Percentiles rank a stretch among this genome's conserved stretches.
Evolutionary conservation across 1,284 basidiomycete species (phyloP).

Genomic region (Xanthoconium separans): DNA sequence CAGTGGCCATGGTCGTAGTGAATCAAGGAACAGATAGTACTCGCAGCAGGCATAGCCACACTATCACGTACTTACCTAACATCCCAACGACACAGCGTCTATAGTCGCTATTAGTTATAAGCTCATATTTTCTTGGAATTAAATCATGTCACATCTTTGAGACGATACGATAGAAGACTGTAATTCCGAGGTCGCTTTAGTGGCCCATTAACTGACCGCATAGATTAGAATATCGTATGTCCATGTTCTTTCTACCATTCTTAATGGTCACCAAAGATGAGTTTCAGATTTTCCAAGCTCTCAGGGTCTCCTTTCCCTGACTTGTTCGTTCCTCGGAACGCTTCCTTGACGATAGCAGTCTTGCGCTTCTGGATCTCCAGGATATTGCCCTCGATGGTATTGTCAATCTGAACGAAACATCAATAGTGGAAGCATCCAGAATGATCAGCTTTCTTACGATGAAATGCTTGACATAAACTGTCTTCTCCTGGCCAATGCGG

Average conservation of each 20-base stretch:
- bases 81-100: too few species aligned
- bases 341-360: constrained; percentile 80
- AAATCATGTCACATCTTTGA: too few species aligned
- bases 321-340: constrained; percentile 56
- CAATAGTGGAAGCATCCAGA: constrained; percentile 1
- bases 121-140: too few species aligned
- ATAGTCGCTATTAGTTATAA: too few species aligned
- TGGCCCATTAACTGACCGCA: background rate
- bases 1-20: constrained; percentile 51
- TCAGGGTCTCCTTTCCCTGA: constrained; percentile 52
- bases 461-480: constrained; percentile 90
- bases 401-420: constrained; percentile 48
- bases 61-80: too few species aligned
- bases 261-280: constrained; percentile 20
- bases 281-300: constrained; percentile 66
- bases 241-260: background rate
- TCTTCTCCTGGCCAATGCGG: constrained; percentile 79
- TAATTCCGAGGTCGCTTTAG: too few species aligned
- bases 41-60: constrained; percentile 25
- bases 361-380: constrained; percentile 89
- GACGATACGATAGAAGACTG: too few species aligned
- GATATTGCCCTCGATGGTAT: constrained; percentile 81
- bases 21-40: constrained; percentile 13
- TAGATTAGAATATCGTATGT: background rate
- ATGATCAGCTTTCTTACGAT: constrained; percentile 54